Conservation (phyloP, 1,284 basidiomycete species). For the Ustilago tritici region DNA sequence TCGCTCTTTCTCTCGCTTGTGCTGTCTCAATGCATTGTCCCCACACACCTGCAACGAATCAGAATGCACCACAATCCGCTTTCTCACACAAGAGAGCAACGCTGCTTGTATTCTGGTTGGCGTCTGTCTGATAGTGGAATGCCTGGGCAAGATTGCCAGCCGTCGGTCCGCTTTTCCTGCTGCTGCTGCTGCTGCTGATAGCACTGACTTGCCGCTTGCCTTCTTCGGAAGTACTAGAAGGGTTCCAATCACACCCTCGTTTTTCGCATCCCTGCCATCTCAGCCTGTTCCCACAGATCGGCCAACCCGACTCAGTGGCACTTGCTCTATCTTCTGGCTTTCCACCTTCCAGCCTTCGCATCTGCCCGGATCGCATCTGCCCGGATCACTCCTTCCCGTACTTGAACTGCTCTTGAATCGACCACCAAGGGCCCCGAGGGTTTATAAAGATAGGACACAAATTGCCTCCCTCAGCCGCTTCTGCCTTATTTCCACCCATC, state of each 20-base stretch:
- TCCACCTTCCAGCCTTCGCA: background rate
- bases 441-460: background rate
- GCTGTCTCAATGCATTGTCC: background rate
- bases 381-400: constrained; percentile 7
- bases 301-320: background rate
- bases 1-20: constrained; percentile 4
- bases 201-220: background rate
- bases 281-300: constrained; percentile 2
- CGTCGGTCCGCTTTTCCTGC: background rate
- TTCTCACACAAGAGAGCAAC: background rate
- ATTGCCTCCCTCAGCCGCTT: background rate
- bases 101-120: constrained; percentile 7
- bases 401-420: background rate
- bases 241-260: constrained; percentile 10
- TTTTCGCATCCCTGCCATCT: constrained; percentile 1
- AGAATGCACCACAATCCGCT: background rate
- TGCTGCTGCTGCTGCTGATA: too few relatives aligned
- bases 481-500: background rate
- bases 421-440: background rate
- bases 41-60: constrained; percentile 2
- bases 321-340: background rate
- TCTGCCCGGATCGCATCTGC: background rate
- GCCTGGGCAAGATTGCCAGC: background rate
- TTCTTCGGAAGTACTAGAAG: background rate
- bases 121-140: constrained; percentile 6